phyloP scores from a whole-genome alignment of 495 filamentous ascomycete genomes.

The Xylaria flabelliformis region DNA sequence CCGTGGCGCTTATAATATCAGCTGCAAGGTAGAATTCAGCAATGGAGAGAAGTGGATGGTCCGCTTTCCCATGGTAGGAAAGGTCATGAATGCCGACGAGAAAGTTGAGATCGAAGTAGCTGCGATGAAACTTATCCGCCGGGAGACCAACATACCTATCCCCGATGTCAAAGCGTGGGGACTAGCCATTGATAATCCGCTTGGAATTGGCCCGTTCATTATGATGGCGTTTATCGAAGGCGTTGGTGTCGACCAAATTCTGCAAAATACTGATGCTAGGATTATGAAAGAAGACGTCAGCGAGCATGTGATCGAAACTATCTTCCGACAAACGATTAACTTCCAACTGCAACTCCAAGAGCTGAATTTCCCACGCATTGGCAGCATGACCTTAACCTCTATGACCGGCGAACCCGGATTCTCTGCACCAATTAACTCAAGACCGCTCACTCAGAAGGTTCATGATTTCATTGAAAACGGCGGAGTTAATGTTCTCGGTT shows the following conservation, averaged over 20 bases:
- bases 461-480: slow-evolving; percentile 42
- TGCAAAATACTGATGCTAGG: slow-evolving; percentile 19
- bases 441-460: slow-evolving; percentile 43
- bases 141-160: slow-evolving; percentile 49
- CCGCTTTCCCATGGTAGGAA: slow-evolving; percentile 48
- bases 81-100: slow-evolving; percentile 41
- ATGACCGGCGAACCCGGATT: slow-evolving; percentile 20
- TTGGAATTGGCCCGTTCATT: slow-evolving; percentile 50
- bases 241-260: slow-evolving; percentile 18
- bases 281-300: slow-evolving; percentile 37
- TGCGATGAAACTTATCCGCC: slow-evolving; percentile 27
- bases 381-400: slow-evolving; percentile 25
- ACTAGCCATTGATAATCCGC: slow-evolving; percentile 30
- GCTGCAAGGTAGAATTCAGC: slow-evolving; percentile 44
- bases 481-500: slow-evolving; percentile 45
- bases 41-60: slow-evolving; percentile 47
- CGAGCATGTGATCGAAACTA: slow-evolving; percentile 38
- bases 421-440: slow-evolving; percentile 26
- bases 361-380: slow-evolving; percentile 46
- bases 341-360: slow-evolving; percentile 49
- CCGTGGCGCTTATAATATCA: slow-evolving; percentile 47
- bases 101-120: slow-evolving; percentile 48
- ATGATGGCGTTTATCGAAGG: slow-evolving; percentile 51
- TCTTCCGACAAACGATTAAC: slow-evolving; percentile 47
- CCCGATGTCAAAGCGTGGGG: slow-evolving; percentile 46